phyloP scores from a whole-genome alignment of 1,139 yeast genomes.

The Saccharomyces hybrid region DNA sequence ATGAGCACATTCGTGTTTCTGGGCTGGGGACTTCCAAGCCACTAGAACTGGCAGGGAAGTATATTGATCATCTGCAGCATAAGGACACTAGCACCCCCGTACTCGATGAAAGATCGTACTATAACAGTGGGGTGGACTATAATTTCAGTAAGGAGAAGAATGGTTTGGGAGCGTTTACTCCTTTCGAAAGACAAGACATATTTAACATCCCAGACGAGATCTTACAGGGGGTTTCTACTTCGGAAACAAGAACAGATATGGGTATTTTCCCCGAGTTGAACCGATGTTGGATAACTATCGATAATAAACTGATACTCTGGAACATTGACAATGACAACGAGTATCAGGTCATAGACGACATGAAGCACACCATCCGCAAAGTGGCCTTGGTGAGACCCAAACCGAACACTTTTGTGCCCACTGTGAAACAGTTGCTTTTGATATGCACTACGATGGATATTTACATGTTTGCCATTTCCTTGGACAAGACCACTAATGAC shows the following conservation, averaged over 20 bases:
- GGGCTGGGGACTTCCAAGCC: conserved; percentile 28
- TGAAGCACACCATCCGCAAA: conserved; percentile 67
- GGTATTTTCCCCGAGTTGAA: conserved; percentile 79
- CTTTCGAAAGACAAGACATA: conserved; percentile 65
- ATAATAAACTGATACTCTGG: conserved; percentile 80
- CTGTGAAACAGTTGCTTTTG: conserved; percentile 63
- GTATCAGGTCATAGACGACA: conserved; percentile 74
- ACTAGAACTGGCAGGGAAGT: conserved; percentile 35
- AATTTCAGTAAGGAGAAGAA: conserved; percentile 34
- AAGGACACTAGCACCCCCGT: conserved; percentile 36
- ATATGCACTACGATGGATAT: conserved; percentile 78
- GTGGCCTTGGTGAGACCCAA: conserved; percentile 76
- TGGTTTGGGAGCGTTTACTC: conserved; percentile 47
- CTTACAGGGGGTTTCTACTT: conserved; percentile 58
- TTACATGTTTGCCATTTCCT: conserved; percentile 67
- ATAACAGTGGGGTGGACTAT: conserved; percentile 37
- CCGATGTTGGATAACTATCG: conserved; percentile 83
- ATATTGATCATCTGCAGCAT: conserved; percentile 33
- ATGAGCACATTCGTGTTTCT: conserved; percentile 23
- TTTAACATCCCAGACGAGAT: conserved; percentile 76
- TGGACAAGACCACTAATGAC: conserved; percentile 41
- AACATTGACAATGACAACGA: conserved; percentile 54
- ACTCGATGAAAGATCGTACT: conserved; percentile 35
- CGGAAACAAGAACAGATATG: conserved; percentile 64
- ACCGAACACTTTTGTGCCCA: conserved; percentile 67